Percentiles rank a stretch among this genome's conserved stretches.
Conservation (phyloP, 805 yeast genomes). For the Groenewaldozyma salmanticensis region DNA sequence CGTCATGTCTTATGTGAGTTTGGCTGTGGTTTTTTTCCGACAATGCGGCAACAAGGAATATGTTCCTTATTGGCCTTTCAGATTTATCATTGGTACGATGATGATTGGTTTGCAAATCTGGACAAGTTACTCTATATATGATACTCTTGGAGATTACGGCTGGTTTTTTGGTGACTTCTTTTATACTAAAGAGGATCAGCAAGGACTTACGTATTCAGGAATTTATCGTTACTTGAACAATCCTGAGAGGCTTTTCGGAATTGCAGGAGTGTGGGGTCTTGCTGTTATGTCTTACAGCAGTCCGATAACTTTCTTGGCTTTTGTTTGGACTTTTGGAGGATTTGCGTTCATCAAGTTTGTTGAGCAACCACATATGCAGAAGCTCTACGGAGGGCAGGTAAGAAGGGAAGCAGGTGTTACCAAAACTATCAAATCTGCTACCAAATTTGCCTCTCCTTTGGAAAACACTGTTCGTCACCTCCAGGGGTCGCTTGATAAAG, state of each 20-base stretch:
- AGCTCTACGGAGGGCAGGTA: slow-evolving; percentile 56
- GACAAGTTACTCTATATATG: slow-evolving; percentile 59
- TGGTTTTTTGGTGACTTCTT: slow-evolving; percentile 88
- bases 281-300: slow-evolving; percentile 46
- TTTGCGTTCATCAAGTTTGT: slow-evolving; percentile 61
- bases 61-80: slow-evolving; percentile 35
- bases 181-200: slow-evolving; percentile 36
- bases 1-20: slow-evolving; percentile 48
- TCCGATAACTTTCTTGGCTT: slow-evolving; percentile 40
- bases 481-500: slow-evolving; percentile 31
- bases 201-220: slow-evolving; percentile 62
- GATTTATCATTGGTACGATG: slow-evolving; percentile 49
- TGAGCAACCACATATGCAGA: slow-evolving; percentile 70
- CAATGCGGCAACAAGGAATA: slow-evolving; percentile 14
- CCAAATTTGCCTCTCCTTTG: slow-evolving; percentile 20
- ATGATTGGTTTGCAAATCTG: slow-evolving; percentile 52
- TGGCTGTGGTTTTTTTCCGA: slow-evolving; percentile 29
- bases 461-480: slow-evolving; percentile 18
- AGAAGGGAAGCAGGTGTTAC: slow-evolving; percentile 43
- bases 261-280: slow-evolving; percentile 70
- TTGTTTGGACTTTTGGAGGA: slow-evolving; percentile 58
- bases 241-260: slow-evolving; percentile 72
- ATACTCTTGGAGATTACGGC: slow-evolving; percentile 73
- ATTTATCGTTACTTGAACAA: slow-evolving; percentile 73
- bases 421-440: slow-evolving; percentile 27